Percentiles rank a stretch among this genome's conserved stretches.
Conservation (phyloP, 2,329 filamentous ascomycete genomes). For the Pseudogymnoascus sp. region DNA sequence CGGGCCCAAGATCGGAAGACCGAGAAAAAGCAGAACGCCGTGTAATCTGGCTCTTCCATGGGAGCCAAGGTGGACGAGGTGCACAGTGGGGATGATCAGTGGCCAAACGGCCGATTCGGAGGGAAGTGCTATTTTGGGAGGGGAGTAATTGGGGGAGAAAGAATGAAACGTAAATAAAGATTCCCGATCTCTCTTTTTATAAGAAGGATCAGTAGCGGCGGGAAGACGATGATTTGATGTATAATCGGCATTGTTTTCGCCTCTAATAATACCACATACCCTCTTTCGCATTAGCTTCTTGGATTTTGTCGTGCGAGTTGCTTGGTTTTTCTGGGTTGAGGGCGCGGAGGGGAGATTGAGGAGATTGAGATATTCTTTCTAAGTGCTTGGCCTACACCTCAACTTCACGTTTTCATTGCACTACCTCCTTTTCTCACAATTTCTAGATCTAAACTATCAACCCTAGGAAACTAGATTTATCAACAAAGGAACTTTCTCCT, state of each 20-base stretch:
- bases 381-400: too few relatives aligned
- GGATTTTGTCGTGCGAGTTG: too few relatives aligned
- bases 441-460: too few relatives aligned
- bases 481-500: too few relatives aligned
- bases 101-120: background rate
- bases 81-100: background rate
- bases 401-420: too few relatives aligned
- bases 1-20: background rate
- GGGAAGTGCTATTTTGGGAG: background rate
- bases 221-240: conserved; percentile 1
- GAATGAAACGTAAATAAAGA: background rate
- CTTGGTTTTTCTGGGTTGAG: too few relatives aligned
- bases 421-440: too few relatives aligned
- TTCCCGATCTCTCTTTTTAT: background rate
- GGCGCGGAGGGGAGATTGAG: too few relatives aligned
- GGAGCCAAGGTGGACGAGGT: background rate
- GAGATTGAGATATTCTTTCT: too few relatives aligned
- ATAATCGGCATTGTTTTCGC: conserved; percentile 8
- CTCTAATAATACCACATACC: conserved; percentile 7
- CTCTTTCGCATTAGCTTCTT: background rate
- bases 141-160: background rate
- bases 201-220: background rate
- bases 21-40: background rate
- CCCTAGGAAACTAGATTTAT: too few relatives aligned
- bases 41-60: background rate